Percentiles rank a stretch among this genome's conserved stretches.
phyloP scores from a whole-genome alignment of 495 filamentous ascomycete genomes.

The Penicillium canariense region DNA sequence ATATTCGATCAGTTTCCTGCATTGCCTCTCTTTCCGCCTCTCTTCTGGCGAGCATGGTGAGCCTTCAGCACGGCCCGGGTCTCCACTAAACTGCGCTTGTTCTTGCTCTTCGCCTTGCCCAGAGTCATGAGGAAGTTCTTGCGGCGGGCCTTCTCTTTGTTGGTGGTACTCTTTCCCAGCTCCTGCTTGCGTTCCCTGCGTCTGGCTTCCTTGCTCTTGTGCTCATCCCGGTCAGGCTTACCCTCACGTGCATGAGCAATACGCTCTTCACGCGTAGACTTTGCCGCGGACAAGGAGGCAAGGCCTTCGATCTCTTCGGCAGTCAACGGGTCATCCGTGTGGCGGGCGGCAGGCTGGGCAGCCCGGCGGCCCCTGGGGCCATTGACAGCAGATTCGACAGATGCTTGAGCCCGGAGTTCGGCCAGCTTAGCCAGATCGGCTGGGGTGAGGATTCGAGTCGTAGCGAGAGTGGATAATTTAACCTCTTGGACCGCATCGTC shows the following conservation, averaged over 20 bases:
- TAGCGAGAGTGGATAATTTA: slow-evolving; percentile 68
- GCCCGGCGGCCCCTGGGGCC: slow-evolving; percentile 41
- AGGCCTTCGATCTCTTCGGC: slow-evolving; percentile 80
- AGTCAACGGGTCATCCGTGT: slow-evolving; percentile 80
- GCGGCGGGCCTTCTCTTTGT: slow-evolving; percentile 92
- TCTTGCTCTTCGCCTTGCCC: slow-evolving; percentile 88
- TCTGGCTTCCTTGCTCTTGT: slow-evolving; percentile 77
- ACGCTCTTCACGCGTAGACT: slow-evolving; percentile 76
- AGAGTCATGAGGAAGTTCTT: slow-evolving; percentile 99
- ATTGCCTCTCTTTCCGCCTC: slow-evolving; percentile 80
- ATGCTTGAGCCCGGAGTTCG: slow-evolving; percentile 74
- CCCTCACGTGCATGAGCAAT: slow-evolving; percentile 75
- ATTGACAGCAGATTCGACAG: slow-evolving; percentile 60
- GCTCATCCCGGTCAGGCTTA: slow-evolving; percentile 67
- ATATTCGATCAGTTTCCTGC: slow-evolving; percentile 20
- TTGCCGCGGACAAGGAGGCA: slow-evolving; percentile 64
- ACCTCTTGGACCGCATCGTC: slow-evolving; percentile 26
- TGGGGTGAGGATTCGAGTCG: slow-evolving; percentile 83
- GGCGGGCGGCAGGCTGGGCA: slow-evolving; percentile 48
- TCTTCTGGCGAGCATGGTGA: slow-evolving; percentile 80
- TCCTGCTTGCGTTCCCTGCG: slow-evolving; percentile 79
- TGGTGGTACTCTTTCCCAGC: slow-evolving; percentile 91
- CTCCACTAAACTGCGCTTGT: slow-evolving; percentile 86
- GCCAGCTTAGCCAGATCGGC: slow-evolving; percentile 89
- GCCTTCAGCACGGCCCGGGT: slow-evolving; percentile 73